A percentile compares a stretch with the other conserved stretches of the same genome.
Conservation (phyloP, 805 yeast genomes). For the Lachancea sp. region DNA sequence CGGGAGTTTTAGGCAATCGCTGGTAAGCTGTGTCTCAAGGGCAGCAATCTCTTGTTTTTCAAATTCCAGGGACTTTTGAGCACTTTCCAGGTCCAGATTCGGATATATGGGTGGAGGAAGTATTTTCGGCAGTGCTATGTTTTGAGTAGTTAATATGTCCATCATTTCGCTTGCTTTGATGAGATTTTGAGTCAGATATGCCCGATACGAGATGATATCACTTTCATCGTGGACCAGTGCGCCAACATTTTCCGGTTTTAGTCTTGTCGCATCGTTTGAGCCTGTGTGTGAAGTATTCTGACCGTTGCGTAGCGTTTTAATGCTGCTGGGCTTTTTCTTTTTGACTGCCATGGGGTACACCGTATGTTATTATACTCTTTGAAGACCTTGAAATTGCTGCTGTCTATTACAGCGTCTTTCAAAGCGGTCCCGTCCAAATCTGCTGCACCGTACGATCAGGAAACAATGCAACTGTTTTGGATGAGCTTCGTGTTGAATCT, state of each 20-base stretch:
- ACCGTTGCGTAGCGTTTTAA: constrained; percentile 11
- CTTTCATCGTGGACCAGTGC: constrained; percentile 30
- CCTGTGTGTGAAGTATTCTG: constrained; percentile 5
- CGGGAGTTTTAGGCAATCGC: neutral
- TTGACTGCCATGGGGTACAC: constrained; percentile 21
- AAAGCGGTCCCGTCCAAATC: no score
- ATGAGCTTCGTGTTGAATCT: no score
- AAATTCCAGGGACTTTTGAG: constrained; percentile 11
- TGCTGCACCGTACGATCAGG: no score
- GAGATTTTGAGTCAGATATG: constrained; percentile 22
- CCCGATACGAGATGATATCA: constrained; percentile 29
- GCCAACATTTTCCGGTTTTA: constrained; percentile 25
- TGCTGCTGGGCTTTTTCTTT: constrained; percentile 22
- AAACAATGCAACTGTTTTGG: no score
- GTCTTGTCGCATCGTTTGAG: constrained; percentile 1
- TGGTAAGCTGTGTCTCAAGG: neutral
- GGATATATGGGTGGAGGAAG: constrained; percentile 14
- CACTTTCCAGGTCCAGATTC: constrained; percentile 8
- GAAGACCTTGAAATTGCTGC: no score
- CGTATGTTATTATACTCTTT: no score
- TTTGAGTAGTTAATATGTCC: constrained; percentile 21
- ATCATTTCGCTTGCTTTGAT: constrained; percentile 19
- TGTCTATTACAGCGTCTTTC: no score
- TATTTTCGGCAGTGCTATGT: constrained; percentile 20
- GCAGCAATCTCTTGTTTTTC: constrained; percentile 12